A percentile compares a stretch with the other conserved stretches of the same genome.
Conservation (phyloP, 495 filamentous ascomycete species). For the Penicillium fimorum region DNA sequence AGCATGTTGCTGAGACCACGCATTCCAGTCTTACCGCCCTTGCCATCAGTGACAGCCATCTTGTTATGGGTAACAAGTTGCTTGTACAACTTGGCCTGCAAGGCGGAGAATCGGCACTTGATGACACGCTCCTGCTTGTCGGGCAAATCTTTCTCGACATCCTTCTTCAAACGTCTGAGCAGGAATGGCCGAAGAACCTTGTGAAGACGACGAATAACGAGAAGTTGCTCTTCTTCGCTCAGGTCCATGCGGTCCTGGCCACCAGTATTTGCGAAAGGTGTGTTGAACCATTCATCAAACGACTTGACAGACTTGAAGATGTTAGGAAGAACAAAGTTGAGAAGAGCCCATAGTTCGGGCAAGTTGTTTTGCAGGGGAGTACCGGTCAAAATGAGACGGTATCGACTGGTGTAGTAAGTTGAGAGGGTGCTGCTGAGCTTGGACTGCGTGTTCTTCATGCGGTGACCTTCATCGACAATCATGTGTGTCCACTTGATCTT, state of each 20-base stretch:
- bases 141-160: conserved; percentile 97
- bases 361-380: conserved; percentile 97
- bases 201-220: conserved; percentile 96
- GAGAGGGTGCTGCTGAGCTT: conserved; percentile 94
- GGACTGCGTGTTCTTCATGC: conserved; percentile 98
- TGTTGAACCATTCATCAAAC: conserved; percentile 99
- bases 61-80: conserved; percentile 94
- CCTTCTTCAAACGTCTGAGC: conserved; percentile 96
- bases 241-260: conserved; percentile 98
- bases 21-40: conserved; percentile 92
- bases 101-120: conserved; percentile 95
- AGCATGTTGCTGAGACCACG: conserved; percentile 99
- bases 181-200: conserved; percentile 97
- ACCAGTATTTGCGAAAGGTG: conserved; percentile 97
- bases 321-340: conserved; percentile 96
- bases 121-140: conserved; percentile 99
- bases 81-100: conserved; percentile 91
- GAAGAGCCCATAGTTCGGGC: conserved; percentile 91
- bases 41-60: conserved; percentile 88
- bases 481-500: conserved; percentile 99
- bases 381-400: conserved; percentile 94
- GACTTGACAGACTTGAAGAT: conserved; percentile 99
- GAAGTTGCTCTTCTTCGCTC: conserved; percentile 97
- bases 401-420: conserved; percentile 90
- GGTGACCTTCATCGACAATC: conserved; percentile 99